These are phyloP conservation scores for Echinochloa phyllopogon DNA, from an alignment of 176 grass and related monocot genomes.

Conservation along the genomic window DNA sequence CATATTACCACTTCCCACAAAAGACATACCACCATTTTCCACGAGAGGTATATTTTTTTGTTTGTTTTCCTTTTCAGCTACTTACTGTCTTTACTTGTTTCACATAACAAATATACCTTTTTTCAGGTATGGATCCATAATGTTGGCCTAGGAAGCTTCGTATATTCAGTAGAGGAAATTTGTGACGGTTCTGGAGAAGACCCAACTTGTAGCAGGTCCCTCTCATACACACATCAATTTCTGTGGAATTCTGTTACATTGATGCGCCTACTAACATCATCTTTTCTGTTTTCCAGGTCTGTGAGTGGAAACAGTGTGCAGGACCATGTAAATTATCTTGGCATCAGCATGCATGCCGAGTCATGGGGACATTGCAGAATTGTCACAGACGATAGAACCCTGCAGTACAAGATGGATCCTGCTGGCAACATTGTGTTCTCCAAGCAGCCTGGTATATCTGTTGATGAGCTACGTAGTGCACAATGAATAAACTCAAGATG, in stretches of 20 bases:
- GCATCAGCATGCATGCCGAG: constrained; percentile 66
- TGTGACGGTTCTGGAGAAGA: constrained; percentile 90
- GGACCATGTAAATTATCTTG: constrained; percentile 73
- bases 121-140: constrained; percentile 84
- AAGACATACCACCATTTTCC: constrained; percentile 83
- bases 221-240: not conserved
- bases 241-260: not conserved
- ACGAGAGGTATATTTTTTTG: constrained; percentile 53
- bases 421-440: constrained; percentile 57
- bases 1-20: constrained; percentile 66
- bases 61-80: not conserved
- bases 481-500: constrained; percentile 40
- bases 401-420: constrained; percentile 48
- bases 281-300: constrained; percentile 52
- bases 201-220: constrained; percentile 79
- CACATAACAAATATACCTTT: not conserved
- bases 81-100: constrained; percentile 10
- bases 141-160: constrained; percentile 57
- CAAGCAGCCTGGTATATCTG: constrained; percentile 45
- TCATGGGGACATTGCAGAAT: constrained; percentile 68
- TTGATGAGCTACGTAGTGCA: constrained; percentile 29
- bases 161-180: constrained; percentile 62
- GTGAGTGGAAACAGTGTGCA: constrained; percentile 73
- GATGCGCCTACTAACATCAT: not conserved
- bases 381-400: constrained; percentile 44